Evolutionary conservation across 2,329 filamentous ascomycete genomes (phyloP), one percentile per base, ranked within the genome.

Genomic region (Bipolaris gigantea): DNA sequence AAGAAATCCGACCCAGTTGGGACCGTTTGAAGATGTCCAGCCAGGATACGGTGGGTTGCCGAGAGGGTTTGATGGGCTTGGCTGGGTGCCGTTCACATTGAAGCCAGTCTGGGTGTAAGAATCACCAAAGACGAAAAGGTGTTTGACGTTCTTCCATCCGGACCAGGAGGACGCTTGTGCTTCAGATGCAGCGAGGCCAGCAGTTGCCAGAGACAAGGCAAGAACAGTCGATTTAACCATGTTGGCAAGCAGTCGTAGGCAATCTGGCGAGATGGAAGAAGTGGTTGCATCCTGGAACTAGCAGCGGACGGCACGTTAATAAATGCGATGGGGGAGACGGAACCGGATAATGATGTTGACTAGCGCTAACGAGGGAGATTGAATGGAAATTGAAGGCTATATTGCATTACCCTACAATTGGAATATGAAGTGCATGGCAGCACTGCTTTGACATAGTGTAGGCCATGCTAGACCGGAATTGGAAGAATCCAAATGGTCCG

Each of bases 31-130:
- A 4, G 69, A 69, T 34, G 70, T 74, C 57, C 61, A 73, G 40
- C 71, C 72, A 6, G 80, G 81, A 57, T 82, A 83, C 0, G 75
- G 43, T 0, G 85, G 85, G 62, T 89, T 89, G 0, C 86, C 85
- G 57, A 88, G 74, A 0, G 85, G 83, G 62, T 85, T 84, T 5
- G 72, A 69, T 4, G 75, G 59, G 7, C 76, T 80, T 1, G 86
- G 84, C 34, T 84, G 79, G 0, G 76, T 70, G 19, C 77, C 75
- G 10, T 73, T 78, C 38, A 80, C 73, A 54, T 85, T 73, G 71
- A 88, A 89, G 8, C 81, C 81, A 2, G 82, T 85, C 56, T 81
- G 79, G 1, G 82, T 82, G 71, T 85, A 86, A 2, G 82, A 85
- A 63, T 86, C 81, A 38, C 84, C 83, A 60, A 73, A 73, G 25